Evolutionary conservation across 345 rosid species (phyloP).

Genomic region (Angophora floribunda): DNA sequence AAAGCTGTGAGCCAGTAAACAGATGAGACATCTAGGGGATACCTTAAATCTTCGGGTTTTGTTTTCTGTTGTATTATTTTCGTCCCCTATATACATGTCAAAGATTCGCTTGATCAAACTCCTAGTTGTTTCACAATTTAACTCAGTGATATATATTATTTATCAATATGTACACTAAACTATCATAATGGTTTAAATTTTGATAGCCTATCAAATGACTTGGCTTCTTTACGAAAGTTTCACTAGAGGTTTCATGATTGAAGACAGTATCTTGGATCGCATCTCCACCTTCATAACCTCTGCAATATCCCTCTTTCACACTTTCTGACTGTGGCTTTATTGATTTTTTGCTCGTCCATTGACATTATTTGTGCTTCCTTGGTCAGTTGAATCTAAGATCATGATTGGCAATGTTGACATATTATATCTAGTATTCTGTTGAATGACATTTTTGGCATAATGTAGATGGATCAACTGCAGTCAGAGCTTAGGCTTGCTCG

Average conservation of each 20-base stretch:
- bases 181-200: neutral
- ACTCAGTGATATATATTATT: neutral
- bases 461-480: constrained; percentile 85
- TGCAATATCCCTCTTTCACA: neutral
- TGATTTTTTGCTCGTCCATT: neutral
- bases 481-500: constrained; percentile 89
- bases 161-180: neutral
- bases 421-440: neutral
- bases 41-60: neutral
- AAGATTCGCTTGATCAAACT: neutral
- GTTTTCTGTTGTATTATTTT: neutral
- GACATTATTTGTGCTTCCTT: neutral
- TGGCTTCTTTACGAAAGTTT: neutral
- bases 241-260: neutral
- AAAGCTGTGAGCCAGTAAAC: neutral
- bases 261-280: neutral
- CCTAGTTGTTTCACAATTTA: neutral
- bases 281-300: neutral
- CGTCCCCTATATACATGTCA: neutral
- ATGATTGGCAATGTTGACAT: neutral
- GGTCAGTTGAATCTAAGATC: neutral
- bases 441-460: neutral
- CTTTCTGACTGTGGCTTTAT: neutral
- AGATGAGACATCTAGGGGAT: neutral
- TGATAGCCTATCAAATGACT: neutral